phyloP scores from a whole-genome alignment of 2,329 filamentous ascomycete species.

The Chaetothyriales sp. region DNA sequence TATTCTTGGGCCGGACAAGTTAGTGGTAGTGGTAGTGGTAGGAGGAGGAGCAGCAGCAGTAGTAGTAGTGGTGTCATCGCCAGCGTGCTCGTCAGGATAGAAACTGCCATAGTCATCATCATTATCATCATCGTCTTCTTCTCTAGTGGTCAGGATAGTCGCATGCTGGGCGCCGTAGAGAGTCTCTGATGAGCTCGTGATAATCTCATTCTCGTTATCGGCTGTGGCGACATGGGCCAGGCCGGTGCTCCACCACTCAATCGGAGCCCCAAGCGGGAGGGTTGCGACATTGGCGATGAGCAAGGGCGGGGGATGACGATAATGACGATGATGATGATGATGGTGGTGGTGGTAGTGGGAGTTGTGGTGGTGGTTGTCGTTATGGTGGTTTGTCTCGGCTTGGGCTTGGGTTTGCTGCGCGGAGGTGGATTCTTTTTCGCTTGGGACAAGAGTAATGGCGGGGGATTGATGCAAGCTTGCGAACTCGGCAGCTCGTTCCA shows the following conservation, averaged over 20 bases:
- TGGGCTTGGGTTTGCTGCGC: too few species aligned
- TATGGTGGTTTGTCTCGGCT: background rate
- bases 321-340: too few species aligned
- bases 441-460: too few species aligned
- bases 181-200: background rate
- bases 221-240: conserved; percentile 31
- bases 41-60: too few species aligned
- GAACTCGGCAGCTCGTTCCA: too few species aligned
- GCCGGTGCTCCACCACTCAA: conserved; percentile 75
- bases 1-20: background rate
- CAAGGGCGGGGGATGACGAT: conserved; percentile 48
- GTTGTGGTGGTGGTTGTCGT: conserved; percentile 8
- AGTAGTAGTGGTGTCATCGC: background rate
- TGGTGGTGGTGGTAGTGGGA: conserved; percentile 12
- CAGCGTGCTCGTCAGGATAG: too few species aligned
- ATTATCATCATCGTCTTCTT: background rate
- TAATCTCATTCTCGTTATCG: background rate
- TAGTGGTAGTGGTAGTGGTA: too few species aligned
- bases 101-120: background rate
- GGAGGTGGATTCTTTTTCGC: too few species aligned
- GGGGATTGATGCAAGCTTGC: too few species aligned
- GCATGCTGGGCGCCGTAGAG: background rate
- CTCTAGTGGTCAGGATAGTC: background rate
- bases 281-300: conserved; percentile 62
- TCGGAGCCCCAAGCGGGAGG: conserved; percentile 55